Conservation (phyloP, 2,329 filamentous ascomycete genomes). For the Beauveria brongniartii region DNA sequence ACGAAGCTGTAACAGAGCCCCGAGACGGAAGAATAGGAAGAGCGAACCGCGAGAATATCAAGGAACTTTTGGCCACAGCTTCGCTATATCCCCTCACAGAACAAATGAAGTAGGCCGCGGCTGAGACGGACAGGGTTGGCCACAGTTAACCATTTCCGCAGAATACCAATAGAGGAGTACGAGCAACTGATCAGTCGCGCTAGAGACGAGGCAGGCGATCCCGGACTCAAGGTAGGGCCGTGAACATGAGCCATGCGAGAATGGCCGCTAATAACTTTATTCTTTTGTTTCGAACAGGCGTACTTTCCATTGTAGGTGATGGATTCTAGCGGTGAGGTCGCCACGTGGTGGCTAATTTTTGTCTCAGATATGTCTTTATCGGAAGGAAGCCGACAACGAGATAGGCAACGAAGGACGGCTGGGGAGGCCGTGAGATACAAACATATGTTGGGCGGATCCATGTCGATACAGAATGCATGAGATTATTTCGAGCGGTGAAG, state of each 20-base stretch:
- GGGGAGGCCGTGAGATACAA: neutral
- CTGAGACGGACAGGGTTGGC: neutral
- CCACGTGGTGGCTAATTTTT: neutral
- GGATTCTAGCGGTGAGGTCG: neutral
- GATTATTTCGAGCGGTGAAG: neutral
- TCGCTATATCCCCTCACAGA: constrained; percentile 50
- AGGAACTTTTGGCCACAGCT: constrained; percentile 44
- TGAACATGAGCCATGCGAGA: neutral
- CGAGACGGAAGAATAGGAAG: constrained; percentile 45
- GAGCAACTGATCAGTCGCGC: constrained; percentile 49
- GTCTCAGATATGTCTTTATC: constrained; percentile 51
- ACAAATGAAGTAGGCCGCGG: constrained; percentile 33
- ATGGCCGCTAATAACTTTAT: neutral
- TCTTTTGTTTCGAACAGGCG: constrained; percentile 29
- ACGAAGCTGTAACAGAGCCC: constrained; percentile 30
- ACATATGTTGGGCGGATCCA: neutral
- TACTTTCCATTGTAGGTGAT: constrained; percentile 53
- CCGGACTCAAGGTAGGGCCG: constrained; percentile 43
- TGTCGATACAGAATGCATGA: neutral
- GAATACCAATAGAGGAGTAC: constrained; percentile 51
- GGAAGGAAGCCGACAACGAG: constrained; percentile 41
- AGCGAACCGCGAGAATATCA: constrained; percentile 47
- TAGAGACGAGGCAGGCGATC: constrained; percentile 43
- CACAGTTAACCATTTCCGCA: constrained; percentile 20
- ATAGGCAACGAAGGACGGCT: neutral